Evolutionary conservation across 225 moss, liverwort and hornwort genomes (phyloP).

Genomic region (Physcomitrium patens): DNA sequence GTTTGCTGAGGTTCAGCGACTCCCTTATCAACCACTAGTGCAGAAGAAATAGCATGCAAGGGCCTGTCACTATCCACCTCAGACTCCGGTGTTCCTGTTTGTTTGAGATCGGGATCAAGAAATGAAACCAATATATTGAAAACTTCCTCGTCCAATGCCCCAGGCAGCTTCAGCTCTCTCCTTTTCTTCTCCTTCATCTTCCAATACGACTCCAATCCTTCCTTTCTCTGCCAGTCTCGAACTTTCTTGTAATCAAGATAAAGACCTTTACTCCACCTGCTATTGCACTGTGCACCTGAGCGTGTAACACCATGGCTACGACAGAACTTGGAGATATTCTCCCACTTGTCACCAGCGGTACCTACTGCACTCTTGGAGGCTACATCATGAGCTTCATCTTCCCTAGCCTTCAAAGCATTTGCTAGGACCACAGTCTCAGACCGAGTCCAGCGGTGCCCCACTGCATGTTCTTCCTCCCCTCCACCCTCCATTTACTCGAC

Average conservation of each 20-base stretch:
- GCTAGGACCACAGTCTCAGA: conserved; percentile 47
- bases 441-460: conserved; percentile 56
- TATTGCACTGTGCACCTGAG: conserved; percentile 68
- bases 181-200: conserved; percentile 77
- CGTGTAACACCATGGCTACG: conserved; percentile 65
- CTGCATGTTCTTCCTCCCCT: conserved; percentile 46
- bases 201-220: conserved; percentile 69
- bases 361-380: conserved; percentile 54
- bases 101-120: conserved; percentile 52
- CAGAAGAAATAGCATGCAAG: conserved; percentile 34
- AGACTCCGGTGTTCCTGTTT: conserved; percentile 58
- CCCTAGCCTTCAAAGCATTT: conserved; percentile 51
- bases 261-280: conserved; percentile 74
- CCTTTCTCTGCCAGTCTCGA: conserved; percentile 72
- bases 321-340: conserved; percentile 62
- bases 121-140: conserved; percentile 62
- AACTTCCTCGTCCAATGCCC: conserved; percentile 72
- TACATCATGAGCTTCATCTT: conserved; percentile 54
- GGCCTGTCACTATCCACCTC: conserved; percentile 62
- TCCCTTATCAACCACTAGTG: conserved; percentile 28
- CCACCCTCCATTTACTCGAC: conserved; percentile 56
- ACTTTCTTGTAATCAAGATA: conserved; percentile 72
- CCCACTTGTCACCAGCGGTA: conserved; percentile 70
- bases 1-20: conserved; percentile 37
- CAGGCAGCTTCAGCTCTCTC: conserved; percentile 70